These are phyloP conservation scores for Filosporella fistucella DNA, from an alignment of 495 filamentous ascomycete species.

Conservation along the genomic window DNA sequence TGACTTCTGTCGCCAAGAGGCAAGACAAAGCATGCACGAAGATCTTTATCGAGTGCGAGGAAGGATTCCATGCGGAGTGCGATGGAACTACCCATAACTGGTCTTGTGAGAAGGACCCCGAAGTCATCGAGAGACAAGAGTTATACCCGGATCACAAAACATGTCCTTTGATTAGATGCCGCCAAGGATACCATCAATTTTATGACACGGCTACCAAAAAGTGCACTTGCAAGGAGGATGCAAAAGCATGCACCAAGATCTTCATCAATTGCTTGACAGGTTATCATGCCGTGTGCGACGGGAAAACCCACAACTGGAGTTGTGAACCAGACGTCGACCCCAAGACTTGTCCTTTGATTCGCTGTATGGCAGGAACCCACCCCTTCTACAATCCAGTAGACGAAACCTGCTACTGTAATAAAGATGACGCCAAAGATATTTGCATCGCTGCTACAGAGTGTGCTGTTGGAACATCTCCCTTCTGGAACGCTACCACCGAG, in stretches of 20 bases:
- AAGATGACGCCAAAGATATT: neutral
- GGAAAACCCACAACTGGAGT: neutral
- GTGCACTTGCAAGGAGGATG: slow-evolving; percentile 1
- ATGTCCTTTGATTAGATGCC: slow-evolving; percentile 1
- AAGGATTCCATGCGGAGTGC: no score
- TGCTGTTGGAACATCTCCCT: neutral
- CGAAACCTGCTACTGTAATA: neutral
- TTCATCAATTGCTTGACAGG: neutral
- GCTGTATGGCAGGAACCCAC: neutral
- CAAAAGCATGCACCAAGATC: neutral
- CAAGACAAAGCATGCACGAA: no score
- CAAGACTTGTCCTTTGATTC: neutral
- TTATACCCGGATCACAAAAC: neutral
- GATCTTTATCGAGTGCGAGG: no score
- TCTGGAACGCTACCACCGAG: slow-evolving; percentile 1
- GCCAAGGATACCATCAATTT: neutral
- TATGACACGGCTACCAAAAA: neutral
- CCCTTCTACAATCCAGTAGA: neutral
- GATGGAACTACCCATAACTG: no score
- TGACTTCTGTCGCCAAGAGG: no score
- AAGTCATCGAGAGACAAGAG: neutral
- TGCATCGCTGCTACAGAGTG: slow-evolving; percentile 1
- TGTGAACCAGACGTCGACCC: neutral
- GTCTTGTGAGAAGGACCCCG: no score
- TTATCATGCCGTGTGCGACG: neutral